Base-by-base conservation (phyloP, 352 stramenopile genomes). In the Pythium rhizo-oryzae region DNA sequence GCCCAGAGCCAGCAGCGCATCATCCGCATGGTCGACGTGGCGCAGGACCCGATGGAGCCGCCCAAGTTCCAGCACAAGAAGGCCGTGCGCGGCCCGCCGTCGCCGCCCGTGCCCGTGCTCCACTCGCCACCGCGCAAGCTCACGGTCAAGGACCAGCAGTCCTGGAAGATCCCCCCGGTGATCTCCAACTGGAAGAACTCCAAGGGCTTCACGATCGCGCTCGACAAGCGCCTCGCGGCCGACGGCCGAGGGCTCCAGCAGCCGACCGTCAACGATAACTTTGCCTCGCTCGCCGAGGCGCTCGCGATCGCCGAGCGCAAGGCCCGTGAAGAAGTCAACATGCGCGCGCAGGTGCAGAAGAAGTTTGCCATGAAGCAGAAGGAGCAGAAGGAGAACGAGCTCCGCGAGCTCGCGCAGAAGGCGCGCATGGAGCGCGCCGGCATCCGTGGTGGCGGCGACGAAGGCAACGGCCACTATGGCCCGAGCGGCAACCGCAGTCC, bases 161-260 rank as follows among this genome's bases (percentile, higher is more conserved):
- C 92, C 65, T 99, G 98, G 98, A 99, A 99, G 84, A 98, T 99
- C 67, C 98, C 98, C n/a, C 97, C 98, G 15, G 98, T 97, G 73
- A 98, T 99, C 67, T 99, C 96, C 35, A 99, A 99, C 78, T 99
- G 97, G 98, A 99, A 99, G 75, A 99, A 99, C 85, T 93, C 93
- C 0, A 96, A 97, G 53, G 98, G 98, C 0, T 99, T 99, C 75
- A 99, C 97, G 8, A 99, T 99, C 77, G 97, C 98, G 25, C 79
- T 99, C 43, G 98, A 99, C 80, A 99, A 99, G 85, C 94, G 98
- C 33, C 89, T 99, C 19, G 98, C 98, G 0, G 97, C 97, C 18
- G 98, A 99, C 80, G 98, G 98, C 37, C 90, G 97, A 30, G 96
- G 97, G 5, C 83, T 99, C 58, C 88, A 98, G 67, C 96, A 99